Evolutionary conservation across 2,329 filamentous ascomycete genomes (phyloP), one percentile per base, ranked within the genome.

Genomic region (Fusarium nygamai): DNA sequence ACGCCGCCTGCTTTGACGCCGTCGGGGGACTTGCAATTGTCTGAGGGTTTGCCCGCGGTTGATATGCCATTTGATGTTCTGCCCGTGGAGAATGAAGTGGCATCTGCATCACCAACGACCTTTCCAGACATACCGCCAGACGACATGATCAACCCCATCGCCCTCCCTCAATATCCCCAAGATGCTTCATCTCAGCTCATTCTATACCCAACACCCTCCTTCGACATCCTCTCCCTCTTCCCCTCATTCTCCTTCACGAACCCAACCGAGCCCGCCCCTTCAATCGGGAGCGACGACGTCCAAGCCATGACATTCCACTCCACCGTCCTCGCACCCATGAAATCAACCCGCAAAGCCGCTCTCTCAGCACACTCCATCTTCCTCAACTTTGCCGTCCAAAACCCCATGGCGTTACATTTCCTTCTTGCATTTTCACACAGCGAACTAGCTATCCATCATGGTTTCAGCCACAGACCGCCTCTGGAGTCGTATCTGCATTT

Each of bases 281-380:
- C 63, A 22, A 67, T 67, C 2, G 63, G 65, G 0, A 67, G 63
- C 20, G 46, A 67, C n/a, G 65, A 67, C 5, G 65, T 67, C 4
- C 65, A 67, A 36, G 65, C 65, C 1, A 67, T 67, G 65, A 61
- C 65, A 11, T 67, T 67, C 12, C 65, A 67, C 19, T 67, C 65
- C 6, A 67, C 62, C 4, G 24, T 67, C 27, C 44, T 67, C 4
- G 65, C 65, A 3, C 63, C 65, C n/a, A 67, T 67, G 65, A 67
- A 67, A 14, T 67, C 65, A 2, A 67, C 65, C 1, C 65, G 62
- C 29, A 60, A 34, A 20, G 65, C 65, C 9, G 34, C 65, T 20
- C 11, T 67, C 1, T 67, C 65, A 12, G 57, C 65, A 1, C 65
- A 67, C 20, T 67, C 63, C n/a, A 51, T 67, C 20, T 67, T 67